Percentiles rank a stretch among this genome's conserved stretches.
Evolutionary conservation across 2,329 filamentous ascomycete genomes (phyloP).

Genomic region (Westerdykella aurantiaca): DNA sequence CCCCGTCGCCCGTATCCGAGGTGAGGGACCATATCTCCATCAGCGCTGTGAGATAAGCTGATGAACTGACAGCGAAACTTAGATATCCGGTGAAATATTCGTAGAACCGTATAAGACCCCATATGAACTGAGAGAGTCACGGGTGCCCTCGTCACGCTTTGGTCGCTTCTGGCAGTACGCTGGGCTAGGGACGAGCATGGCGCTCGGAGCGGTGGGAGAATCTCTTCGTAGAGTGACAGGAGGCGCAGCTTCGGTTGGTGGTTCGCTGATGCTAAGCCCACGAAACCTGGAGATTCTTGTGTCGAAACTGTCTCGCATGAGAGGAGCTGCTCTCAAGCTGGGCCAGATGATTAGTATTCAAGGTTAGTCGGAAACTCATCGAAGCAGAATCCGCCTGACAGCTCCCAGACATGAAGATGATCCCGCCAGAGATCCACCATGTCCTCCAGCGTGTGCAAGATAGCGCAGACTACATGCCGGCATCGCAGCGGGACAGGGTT

Average conservation of each 20-base stretch:
- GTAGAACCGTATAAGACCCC: conserved; percentile 29
- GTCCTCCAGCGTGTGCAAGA: conserved; percentile 94
- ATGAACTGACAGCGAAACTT: conserved; percentile 42
- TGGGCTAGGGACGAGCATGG: conserved; percentile 89
- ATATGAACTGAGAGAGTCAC: conserved; percentile 79
- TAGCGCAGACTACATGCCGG: conserved; percentile 95
- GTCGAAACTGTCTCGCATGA: conserved; percentile 88
- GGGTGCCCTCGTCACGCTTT: conserved; percentile 80
- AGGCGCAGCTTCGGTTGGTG: conserved; percentile 50
- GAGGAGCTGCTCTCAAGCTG: conserved; percentile 91
- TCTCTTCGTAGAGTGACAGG: conserved; percentile 74
- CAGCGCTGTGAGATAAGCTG: conserved; percentile 28
- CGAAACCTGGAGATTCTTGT: conserved; percentile 92
- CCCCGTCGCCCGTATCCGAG: conserved; percentile 22
- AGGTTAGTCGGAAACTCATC: conserved; percentile 34
- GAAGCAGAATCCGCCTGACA: neutral
- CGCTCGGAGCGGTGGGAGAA: conserved; percentile 85
- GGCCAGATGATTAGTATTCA: conserved; percentile 99
- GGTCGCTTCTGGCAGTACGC: conserved; percentile 92
- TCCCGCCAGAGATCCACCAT: conserved; percentile 78
- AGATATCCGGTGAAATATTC: conserved; percentile 30
- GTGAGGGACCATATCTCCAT: conserved; percentile 12
- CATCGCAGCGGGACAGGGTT: conserved; percentile 84
- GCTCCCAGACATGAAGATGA: conserved; percentile 75
- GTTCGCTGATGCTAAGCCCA: conserved; percentile 81